phyloP scores from a whole-genome alignment of 163 green algal genomes.

The Scenedesmus sp. region DNA sequence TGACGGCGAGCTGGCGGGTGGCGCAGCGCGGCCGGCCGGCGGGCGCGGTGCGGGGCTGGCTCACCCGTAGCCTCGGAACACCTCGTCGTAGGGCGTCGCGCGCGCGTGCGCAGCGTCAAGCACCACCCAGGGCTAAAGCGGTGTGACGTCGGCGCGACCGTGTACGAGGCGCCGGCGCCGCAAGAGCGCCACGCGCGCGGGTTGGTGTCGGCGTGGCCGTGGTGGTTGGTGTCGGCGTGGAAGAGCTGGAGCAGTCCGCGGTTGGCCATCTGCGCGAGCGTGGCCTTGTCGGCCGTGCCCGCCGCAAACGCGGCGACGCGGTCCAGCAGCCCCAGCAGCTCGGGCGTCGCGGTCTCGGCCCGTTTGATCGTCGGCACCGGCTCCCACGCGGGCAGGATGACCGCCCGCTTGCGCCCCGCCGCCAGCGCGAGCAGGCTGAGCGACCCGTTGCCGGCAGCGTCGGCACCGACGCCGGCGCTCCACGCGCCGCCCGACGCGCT shows the following conservation, averaged over 20 bases:
- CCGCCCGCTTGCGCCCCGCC: not conserved
- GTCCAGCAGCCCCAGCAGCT: not conserved
- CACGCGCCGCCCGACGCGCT: too few species aligned
- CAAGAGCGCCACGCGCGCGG: not conserved
- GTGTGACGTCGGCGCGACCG: not conserved
- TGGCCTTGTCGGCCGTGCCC: not conserved
- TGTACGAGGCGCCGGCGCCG: not conserved
- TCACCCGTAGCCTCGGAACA: conserved; percentile 20
- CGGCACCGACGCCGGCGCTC: too few species aligned
- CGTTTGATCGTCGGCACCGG: not conserved
- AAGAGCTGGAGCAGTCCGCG: not conserved
- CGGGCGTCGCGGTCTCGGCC: not conserved
- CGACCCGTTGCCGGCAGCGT: not conserved
- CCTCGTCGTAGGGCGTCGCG: conserved; percentile 1
- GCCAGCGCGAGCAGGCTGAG: not conserved
- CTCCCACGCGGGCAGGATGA: conserved; percentile 14
- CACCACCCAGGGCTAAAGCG: conserved; percentile 13
- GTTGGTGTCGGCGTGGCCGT: conserved; percentile 1
- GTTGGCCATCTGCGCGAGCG: not conserved
- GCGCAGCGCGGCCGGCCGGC: not conserved
- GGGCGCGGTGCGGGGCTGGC: too few species aligned
- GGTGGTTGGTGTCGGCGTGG: not conserved
- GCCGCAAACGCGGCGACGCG: conserved; percentile 4
- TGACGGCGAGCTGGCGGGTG: too few species aligned
- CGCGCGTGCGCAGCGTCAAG: not conserved